Base-by-base conservation (phyloP, 2,329 filamentous ascomycete genomes). In the Aspergillus proliferans region DNA sequence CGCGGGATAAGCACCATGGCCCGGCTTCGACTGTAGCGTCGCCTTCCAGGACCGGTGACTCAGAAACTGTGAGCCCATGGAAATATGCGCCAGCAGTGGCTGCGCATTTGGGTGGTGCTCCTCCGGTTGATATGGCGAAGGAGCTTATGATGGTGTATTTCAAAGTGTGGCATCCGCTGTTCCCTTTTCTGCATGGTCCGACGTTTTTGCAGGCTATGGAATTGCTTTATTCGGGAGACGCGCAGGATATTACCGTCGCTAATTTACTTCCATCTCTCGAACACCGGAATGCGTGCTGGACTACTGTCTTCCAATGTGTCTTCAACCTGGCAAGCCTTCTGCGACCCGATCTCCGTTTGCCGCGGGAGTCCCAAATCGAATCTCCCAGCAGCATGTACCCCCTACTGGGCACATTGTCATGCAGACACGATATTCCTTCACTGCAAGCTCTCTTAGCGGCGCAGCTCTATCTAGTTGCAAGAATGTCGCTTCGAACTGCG, bases 171-270 rank as follows among this genome's bases (percentile, higher is more conserved):
- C 76, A 79, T 65, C 75, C 75, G 0, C 61, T 79, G 10, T 76
- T 78, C 49, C 76, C 76, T 0, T 78, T 79, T 51, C 55, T 79
- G 3, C 75, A 78, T 43, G 76, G 76, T 0, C 76, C 74, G 1
- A 71, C 71, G 1, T 76, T 78, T 43, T 55, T 78, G 21, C 66
- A 70, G 28, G 66, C 72, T 12, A 67, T 79, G 54, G 69, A 76
- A 36, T 54, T 57, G 9, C 63, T 76, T 38, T 76, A 77, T 54
- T 59, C 58, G 1, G 50, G 52, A n/a, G 30, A 39, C 15, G 43
- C 46, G 12, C 34, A 52, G 33, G 30, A 10, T 6, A 36, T n/a
- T 36, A 40, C 19, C 14, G 33, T 43, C 12, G 15, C 26, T 15
- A 21, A 19, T 3, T 44, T 28, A 6, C 45, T 39, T 19, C 5